phyloP scores from a whole-genome alignment of 495 filamentous ascomycete species.

The Evernia prunastri region DNA sequence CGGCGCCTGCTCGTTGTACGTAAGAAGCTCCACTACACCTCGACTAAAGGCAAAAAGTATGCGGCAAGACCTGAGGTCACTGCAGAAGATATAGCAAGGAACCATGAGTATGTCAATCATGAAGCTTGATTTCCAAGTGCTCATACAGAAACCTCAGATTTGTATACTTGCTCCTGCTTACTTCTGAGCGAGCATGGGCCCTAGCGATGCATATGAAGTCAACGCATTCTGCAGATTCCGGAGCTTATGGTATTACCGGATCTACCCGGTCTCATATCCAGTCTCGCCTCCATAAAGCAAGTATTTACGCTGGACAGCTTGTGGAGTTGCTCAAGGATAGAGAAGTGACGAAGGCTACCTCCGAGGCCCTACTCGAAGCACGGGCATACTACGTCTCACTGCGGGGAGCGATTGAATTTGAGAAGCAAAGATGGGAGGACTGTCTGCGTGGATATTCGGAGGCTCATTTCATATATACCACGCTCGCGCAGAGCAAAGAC shows the following conservation, averaged over 20 bases:
- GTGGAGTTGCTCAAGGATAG: conserved; percentile 56
- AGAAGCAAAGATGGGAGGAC: conserved; percentile 77
- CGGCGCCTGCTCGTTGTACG: conserved; percentile 76
- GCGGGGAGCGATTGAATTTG: conserved; percentile 67
- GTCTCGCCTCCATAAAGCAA: conserved; percentile 76
- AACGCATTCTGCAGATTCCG: conserved; percentile 64
- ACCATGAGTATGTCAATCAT: conserved; percentile 55
- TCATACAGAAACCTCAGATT: conserved; percentile 49
- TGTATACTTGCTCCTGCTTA: conserved; percentile 71
- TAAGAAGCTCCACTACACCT: conserved; percentile 75
- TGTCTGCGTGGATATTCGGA: conserved; percentile 71
- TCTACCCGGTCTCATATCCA: conserved; percentile 79
- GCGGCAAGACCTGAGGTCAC: conserved; percentile 63
- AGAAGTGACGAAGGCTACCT: conserved; percentile 52
- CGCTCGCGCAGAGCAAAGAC: conserved; percentile 50
- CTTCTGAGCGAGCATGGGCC: conserved; percentile 90
- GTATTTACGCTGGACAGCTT: conserved; percentile 60
- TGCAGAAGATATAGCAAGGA: conserved; percentile 65
- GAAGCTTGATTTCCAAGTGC: background rate
- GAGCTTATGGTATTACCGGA: conserved; percentile 66
- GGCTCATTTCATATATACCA: conserved; percentile 74
- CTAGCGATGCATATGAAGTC: conserved; percentile 94
- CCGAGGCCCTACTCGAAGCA: conserved; percentile 75
- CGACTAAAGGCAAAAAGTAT: conserved; percentile 79
- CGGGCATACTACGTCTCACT: conserved; percentile 73